Conservation (phyloP, 140 eudicot species). For the Erigeron philadelphicus region DNA sequence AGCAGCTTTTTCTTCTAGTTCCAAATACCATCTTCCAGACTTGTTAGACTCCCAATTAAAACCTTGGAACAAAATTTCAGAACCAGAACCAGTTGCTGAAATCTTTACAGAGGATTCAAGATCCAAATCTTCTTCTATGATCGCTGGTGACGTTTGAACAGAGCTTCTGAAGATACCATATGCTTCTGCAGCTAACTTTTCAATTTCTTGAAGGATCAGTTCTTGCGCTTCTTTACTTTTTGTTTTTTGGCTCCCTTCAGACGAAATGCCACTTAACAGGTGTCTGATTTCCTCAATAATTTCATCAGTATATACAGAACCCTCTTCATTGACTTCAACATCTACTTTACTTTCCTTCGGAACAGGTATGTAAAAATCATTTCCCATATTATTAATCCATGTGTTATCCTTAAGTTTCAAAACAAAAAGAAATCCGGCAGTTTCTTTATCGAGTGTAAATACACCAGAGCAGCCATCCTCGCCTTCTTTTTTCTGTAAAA, state of each 20-base stretch:
- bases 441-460: constrained; percentile 50
- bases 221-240: constrained; percentile 73
- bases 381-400: constrained; percentile 71
- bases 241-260: constrained; percentile 48
- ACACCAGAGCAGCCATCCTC: constrained; percentile 48
- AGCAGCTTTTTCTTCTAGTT: constrained; percentile 60
- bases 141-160: constrained; percentile 39
- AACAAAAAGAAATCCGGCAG: constrained; percentile 66
- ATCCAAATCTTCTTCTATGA: constrained; percentile 36
- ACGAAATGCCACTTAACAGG: constrained; percentile 69
- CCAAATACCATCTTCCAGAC: constrained; percentile 81
- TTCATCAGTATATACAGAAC: constrained; percentile 49
- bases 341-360: constrained; percentile 28
- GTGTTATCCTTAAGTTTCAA: constrained; percentile 61
- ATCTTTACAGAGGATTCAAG: constrained; percentile 39
- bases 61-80: constrained; percentile 79
- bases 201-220: constrained; percentile 82
- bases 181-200: constrained; percentile 97
- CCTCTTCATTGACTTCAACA: constrained; percentile 30
- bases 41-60: constrained; percentile 97
- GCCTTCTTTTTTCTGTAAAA: constrained; percentile 60
- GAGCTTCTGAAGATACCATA: constrained; percentile 77
- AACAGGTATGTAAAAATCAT: constrained; percentile 64
- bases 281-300: constrained; percentile 72
- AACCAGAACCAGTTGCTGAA: constrained; percentile 89